Evolutionary conservation across 495 filamentous ascomycete genomes (phyloP), one percentile per base, ranked within the genome.

Genomic region (Daldinia concentrica): DNA sequence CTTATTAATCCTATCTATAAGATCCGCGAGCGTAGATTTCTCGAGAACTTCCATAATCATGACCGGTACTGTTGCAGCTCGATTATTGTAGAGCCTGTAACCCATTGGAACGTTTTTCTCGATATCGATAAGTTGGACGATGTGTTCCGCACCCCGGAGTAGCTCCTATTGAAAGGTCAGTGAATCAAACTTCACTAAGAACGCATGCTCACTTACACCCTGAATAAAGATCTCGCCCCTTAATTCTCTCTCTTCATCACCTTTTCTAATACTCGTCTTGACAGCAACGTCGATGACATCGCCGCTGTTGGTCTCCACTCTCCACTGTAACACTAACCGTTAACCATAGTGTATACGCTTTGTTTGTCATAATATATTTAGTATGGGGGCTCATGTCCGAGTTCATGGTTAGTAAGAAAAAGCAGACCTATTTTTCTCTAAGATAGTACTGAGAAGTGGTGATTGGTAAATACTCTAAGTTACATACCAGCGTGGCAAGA

Each of bases 401-500:
- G 17, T 24, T 48, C 11, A 48, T 22, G 5, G 43, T 19, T 48
- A 11, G 17, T 19, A 30, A 6, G 14, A 7, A 54, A 27, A 12
- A 15, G 6, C 34, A 29, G 27, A 11, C 24, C 14, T 39, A 24
- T 52, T 27, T 17, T 11, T 12, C 6, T 14, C 39, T 14, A 37
- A 57, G 24, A 15, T n/a, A n/a, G 50, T 19, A 9, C 7, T 4
- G 50, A 14, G 27, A 9, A 30, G 14, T 7, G 8, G 15, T 4
- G 9, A 14, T 7, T 15, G 24, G 15, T 5, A 15, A 27, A 29
- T 45, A 8, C 19, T 29, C 29, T 0, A 54, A 37, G 19, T 26
- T 61, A 39, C 64, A 9, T 62, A 68, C 64, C 27, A 68, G 50
- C 29, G 37, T 37, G 4, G 56, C 64, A 14, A 68, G 24, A 0